Base-by-base conservation (phyloP, 495 filamentous ascomycete species). In the Stereocaulon alpinum region DNA sequence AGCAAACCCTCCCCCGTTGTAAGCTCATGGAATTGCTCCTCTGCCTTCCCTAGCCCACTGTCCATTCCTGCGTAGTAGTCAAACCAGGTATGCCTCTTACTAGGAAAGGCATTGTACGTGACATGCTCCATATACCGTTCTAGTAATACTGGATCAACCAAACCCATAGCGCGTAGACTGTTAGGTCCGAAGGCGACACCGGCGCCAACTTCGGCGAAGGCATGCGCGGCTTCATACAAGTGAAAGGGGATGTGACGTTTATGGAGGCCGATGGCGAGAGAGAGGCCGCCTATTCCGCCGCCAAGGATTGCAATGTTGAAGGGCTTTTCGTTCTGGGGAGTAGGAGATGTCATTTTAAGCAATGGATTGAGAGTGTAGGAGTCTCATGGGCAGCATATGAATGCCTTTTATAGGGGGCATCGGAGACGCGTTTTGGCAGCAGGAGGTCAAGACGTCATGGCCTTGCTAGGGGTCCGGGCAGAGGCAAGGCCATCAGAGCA, bases 161-260 rank as follows among this genome's bases (percentile, higher is more conserved):
- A 42, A 6, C 66, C 63, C 76, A 86, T 82, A 0, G 82, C 82
- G 2, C 74, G 69, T 6, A 77, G 70, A 7, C 82, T 74, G 65
- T 86, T 86, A 40, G 82, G 77, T 0, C 78, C 78, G 41, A 86
- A 78, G 12, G 74, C 77, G 4, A 87, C 74, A 12, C 83, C 84
- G 2, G 84, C 84, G 30, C 85, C 85, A 4, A 87, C 77, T 61
- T 82, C 79, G 1, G 70, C 69, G 42, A 84, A 79, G 0, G 62
- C 62, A 6, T 65, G 52, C 0, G 75, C 75, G 11, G 78, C 72
- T 60, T 84, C 81, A 69, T 83, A 85, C 54, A 84, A 66, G 6
- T 70, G 77, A 52, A 77, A 63, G 1, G 72, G 67, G 42, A 85
- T 64, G 18, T 64, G 61, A 22, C 67, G 67, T 41, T 66, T 58